Evolutionary conservation across 1,139 yeast species (phyloP).

Genomic region (Ogataea hybrid): DNA sequence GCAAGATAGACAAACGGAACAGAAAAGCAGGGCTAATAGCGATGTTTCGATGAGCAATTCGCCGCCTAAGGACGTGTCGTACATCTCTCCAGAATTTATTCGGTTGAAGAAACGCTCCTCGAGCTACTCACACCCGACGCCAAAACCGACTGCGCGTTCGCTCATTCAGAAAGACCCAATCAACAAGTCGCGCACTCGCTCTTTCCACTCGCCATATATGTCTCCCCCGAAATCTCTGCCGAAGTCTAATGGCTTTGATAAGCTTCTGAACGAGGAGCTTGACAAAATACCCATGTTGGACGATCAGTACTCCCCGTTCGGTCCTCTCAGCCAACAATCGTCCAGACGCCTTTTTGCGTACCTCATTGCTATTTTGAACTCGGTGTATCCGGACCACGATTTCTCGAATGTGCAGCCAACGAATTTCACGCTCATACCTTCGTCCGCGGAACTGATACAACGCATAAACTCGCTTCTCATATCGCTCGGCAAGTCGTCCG

Average conservation of each 20-base stretch:
- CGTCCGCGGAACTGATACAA: constrained; percentile 55
- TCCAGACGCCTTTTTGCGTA: constrained; percentile 90
- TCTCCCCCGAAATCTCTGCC: constrained; percentile 22
- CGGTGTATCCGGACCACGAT: constrained; percentile 95
- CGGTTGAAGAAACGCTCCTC: constrained; percentile 31
- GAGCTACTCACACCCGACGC: constrained; percentile 28
- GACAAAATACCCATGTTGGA: constrained; percentile 12
- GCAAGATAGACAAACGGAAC: constrained; percentile 5
- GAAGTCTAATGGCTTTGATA: constrained; percentile 6
- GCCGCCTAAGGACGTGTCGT: constrained; percentile 12
- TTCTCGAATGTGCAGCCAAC: constrained; percentile 85
- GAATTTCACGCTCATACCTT: constrained; percentile 62
- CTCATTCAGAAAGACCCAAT: constrained; percentile 9
- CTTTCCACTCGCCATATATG: constrained; percentile 27
- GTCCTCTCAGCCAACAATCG: constrained; percentile 80
- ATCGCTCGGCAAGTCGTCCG: constrained; percentile 66
- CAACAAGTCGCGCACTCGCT: constrained; percentile 21
- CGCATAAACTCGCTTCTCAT: constrained; percentile 77
- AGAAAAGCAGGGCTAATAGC: constrained; percentile 20
- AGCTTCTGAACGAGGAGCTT: constrained; percentile 5
- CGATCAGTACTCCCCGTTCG: constrained; percentile 77
- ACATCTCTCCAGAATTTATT: constrained; percentile 29
- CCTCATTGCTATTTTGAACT: constrained; percentile 83
- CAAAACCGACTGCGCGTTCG: constrained; percentile 15
- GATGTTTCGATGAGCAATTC: constrained; percentile 17